A percentile compares a stretch with the other conserved stretches of the same genome.
phyloP scores from a whole-genome alignment of 305 asterid genomes.

The Salvia sclarea region DNA sequence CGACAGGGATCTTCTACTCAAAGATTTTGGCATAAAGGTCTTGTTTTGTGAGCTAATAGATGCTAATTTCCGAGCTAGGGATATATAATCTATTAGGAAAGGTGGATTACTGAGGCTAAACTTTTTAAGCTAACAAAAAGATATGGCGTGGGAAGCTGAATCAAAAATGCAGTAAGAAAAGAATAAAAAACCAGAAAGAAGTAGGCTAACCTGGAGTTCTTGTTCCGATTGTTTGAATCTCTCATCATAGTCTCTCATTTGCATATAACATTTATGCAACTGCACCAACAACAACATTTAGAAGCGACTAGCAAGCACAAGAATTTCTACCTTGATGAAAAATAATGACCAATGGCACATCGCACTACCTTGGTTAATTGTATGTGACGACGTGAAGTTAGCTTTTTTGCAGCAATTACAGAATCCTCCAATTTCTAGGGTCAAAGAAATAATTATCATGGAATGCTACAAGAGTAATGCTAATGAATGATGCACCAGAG shows the following conservation, averaged over 20 bases:
- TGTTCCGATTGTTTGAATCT: constrained; percentile 60
- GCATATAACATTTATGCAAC: constrained; percentile 64
- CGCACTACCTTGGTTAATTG: constrained; percentile 67
- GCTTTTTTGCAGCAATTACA: constrained; percentile 52
- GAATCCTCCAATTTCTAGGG: constrained; percentile 70
- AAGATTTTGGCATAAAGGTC: not conserved
- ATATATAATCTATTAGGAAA: not conserved
- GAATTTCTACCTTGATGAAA: constrained; percentile 14
- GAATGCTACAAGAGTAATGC: constrained; percentile 22
- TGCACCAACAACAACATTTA: constrained; percentile 41
- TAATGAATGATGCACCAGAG: constrained; percentile 5
- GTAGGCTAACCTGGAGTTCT: constrained; percentile 65
- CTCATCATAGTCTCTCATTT: constrained; percentile 61
- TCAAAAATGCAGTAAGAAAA: not conserved
- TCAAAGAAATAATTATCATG: constrained; percentile 32
- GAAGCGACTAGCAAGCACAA: constrained; percentile 18
- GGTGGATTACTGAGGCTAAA: not conserved
- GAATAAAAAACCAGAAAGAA: not conserved
- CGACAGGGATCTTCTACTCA: not conserved
- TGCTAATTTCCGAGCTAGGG: not conserved
- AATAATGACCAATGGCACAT: constrained; percentile 22
- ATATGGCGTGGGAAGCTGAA: constrained; percentile 1
- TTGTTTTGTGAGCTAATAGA: not conserved
- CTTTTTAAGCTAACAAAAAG: not conserved
- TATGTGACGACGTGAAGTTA: constrained; percentile 53